Percentiles rank a stretch among this genome's conserved stretches.
phyloP scores from a whole-genome alignment of 164 flowering plant species.

The Taxillus chinensis region DNA sequence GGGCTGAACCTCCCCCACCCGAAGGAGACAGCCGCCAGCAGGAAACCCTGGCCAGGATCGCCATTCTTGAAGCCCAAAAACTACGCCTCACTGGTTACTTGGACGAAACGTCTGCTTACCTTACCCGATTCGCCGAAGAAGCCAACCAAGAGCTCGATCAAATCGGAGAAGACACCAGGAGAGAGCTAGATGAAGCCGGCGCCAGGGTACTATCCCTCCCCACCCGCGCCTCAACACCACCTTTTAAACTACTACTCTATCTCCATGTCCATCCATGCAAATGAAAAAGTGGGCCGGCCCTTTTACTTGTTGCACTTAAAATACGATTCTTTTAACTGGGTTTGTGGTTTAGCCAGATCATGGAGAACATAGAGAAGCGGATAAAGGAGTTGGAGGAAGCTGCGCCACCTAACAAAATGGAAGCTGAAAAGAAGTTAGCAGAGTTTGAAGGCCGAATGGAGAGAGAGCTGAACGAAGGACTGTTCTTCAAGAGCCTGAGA shows the following conservation, averaged over 20 bases:
- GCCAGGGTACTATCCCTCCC: conserved; percentile 27
- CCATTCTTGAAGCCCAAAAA: conserved; percentile 73
- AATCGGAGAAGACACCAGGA: conserved; percentile 66
- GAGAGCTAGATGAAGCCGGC: conserved; percentile 66
- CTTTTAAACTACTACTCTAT: too few relatives aligned
- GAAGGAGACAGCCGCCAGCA: conserved; percentile 66
- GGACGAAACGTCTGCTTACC: conserved; percentile 63
- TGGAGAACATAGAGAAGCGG: conserved; percentile 55
- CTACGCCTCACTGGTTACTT: conserved; percentile 70
- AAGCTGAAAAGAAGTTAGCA: conserved; percentile 44
- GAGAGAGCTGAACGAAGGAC: conserved; percentile 57
- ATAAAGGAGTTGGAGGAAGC: conserved; percentile 76
- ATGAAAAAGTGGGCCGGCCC: conserved; percentile 5
- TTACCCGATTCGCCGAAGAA: conserved; percentile 72
- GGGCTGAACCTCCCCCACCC: conserved; percentile 23
- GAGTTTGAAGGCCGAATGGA: conserved; percentile 63
- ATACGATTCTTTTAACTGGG: conserved; percentile 5
- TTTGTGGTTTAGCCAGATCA: conserved; percentile 51
- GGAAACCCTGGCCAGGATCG: conserved; percentile 66
- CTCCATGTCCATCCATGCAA: conserved; percentile 7
- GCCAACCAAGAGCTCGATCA: conserved; percentile 73
- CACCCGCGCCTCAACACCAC: too few relatives aligned
- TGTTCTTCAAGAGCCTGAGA: conserved; percentile 69
- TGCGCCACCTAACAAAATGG: conserved; percentile 36
- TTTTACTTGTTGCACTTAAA: background rate